Conservation (phyloP, 2,329 filamentous ascomycete species). For the Massarina eburnea region DNA sequence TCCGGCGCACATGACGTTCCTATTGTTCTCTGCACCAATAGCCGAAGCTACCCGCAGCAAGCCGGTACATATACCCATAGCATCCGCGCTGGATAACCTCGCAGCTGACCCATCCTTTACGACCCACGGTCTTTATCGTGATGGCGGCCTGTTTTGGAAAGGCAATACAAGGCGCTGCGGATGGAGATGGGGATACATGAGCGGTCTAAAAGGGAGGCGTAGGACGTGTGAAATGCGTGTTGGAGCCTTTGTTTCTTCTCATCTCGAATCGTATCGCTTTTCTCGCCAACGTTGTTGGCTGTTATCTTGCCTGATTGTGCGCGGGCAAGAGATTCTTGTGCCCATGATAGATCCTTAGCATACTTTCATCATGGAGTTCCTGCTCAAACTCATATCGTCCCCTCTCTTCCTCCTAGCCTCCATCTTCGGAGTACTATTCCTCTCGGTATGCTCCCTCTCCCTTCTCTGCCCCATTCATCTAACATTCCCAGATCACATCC, state of each 20-base stretch:
- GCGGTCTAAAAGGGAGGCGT: slow-evolving; percentile 16
- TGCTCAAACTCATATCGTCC: slow-evolving; percentile 25
- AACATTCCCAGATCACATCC: slow-evolving; percentile 18
- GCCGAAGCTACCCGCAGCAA: slow-evolving; percentile 25
- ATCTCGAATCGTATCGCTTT: no score
- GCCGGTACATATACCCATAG: slow-evolving; percentile 25
- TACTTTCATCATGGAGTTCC: slow-evolving; percentile 21
- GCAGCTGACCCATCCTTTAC: slow-evolving; percentile 12
- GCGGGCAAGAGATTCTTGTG: background rate
- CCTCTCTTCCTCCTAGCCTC: slow-evolving; percentile 28
- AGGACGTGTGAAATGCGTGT: background rate
- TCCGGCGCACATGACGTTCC: slow-evolving; percentile 16
- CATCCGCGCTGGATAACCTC: slow-evolving; percentile 5
- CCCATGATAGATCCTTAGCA: slow-evolving; percentile 1
- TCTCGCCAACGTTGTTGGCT: no score
- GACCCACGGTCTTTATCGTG: slow-evolving; percentile 3
- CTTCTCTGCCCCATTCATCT: slow-evolving; percentile 1
- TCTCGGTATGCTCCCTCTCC: slow-evolving; percentile 24
- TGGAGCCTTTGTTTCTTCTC: background rate
- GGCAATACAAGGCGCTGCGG: slow-evolving; percentile 31
- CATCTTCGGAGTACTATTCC: slow-evolving; percentile 22
- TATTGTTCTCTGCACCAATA: slow-evolving; percentile 9
- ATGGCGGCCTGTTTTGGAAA: slow-evolving; percentile 2
- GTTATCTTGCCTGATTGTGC: no score
- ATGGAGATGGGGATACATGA: slow-evolving; percentile 23